A percentile compares a stretch with the other conserved stretches of the same genome.
Evolutionary conservation across 2,329 filamentous ascomycete genomes (phyloP).

Genomic region (Pseudogymnoascus pannorum): DNA sequence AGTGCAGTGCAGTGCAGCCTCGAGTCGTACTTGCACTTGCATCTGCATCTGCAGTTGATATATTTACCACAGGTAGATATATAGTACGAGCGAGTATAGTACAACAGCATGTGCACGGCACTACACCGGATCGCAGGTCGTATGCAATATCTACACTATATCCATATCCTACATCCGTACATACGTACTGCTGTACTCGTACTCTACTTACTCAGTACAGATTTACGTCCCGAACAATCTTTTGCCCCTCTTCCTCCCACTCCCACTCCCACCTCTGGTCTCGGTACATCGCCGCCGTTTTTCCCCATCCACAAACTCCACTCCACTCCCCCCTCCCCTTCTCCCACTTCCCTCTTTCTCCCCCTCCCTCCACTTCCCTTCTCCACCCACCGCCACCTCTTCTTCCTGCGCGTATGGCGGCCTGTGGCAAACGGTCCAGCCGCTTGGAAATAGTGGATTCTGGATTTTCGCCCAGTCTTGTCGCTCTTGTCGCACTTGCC

Average conservation of each 20-base stretch:
- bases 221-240: background rate
- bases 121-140: background rate
- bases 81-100: no score
- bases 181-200: background rate
- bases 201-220: no score
- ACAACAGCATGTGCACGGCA: background rate
- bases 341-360: background rate
- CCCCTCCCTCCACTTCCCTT: background rate
- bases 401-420: background rate
- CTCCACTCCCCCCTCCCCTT: background rate
- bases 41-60: background rate
- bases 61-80: no score
- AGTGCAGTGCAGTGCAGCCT: background rate
- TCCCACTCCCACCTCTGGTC: background rate
- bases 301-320: background rate
- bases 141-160: background rate
- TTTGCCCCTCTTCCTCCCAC: background rate
- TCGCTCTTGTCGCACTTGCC: background rate
- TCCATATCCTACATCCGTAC: no score
- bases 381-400: background rate
- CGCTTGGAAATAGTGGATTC: background rate
- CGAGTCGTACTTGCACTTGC: background rate
- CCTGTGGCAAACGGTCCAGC: background rate
- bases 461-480: background rate
- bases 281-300: background rate